Evolutionary conservation across 2,329 filamentous ascomycete genomes (phyloP).

Genomic region (Paecilomyces fulvus): DNA sequence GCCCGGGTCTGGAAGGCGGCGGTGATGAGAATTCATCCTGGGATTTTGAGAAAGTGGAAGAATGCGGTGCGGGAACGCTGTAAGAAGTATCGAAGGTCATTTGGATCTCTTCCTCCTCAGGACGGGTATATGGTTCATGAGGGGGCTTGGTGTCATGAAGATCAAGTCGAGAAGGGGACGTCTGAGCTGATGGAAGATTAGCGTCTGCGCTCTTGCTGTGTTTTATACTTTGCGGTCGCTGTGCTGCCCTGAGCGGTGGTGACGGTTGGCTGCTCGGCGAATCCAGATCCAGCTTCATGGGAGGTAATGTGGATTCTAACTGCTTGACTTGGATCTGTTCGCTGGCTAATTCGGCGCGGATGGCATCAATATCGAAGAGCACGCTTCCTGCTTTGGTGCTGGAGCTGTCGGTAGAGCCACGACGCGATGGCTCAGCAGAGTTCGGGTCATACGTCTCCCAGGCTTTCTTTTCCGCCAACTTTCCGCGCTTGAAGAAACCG

Average conservation of each 20-base stretch:
- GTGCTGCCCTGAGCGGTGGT: neutral
- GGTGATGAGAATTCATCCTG: conserved; percentile 4
- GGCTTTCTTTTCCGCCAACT: conserved; percentile 63
- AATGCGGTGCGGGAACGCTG: conserved; percentile 27
- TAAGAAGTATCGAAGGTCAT: conserved; percentile 67
- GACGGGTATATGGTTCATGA: conserved; percentile 5
- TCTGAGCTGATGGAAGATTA: conserved; percentile 13
- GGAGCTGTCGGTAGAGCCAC: conserved; percentile 16
- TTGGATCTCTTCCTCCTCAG: conserved; percentile 38
- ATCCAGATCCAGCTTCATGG: conserved; percentile 68
- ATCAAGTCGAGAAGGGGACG: conserved; percentile 1
- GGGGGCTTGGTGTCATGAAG: conserved; percentile 5
- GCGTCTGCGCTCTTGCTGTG: conserved; percentile 36
- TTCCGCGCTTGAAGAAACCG: conserved; percentile 74
- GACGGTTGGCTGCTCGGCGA: conserved; percentile 12
- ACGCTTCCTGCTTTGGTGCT: conserved; percentile 43
- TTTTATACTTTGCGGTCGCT: conserved; percentile 8
- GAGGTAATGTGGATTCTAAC: conserved; percentile 77
- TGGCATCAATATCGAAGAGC: conserved; percentile 92
- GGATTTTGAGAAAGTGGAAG: conserved; percentile 6
- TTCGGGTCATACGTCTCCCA: conserved; percentile 89
- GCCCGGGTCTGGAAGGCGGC: conserved; percentile 14
- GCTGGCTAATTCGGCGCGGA: conserved; percentile 71
- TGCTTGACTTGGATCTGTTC: conserved; percentile 67
- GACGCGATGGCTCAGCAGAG: conserved; percentile 20